Base-by-base conservation (phyloP, 352 stramenopile genomes). In the Pythium volutum region DNA sequence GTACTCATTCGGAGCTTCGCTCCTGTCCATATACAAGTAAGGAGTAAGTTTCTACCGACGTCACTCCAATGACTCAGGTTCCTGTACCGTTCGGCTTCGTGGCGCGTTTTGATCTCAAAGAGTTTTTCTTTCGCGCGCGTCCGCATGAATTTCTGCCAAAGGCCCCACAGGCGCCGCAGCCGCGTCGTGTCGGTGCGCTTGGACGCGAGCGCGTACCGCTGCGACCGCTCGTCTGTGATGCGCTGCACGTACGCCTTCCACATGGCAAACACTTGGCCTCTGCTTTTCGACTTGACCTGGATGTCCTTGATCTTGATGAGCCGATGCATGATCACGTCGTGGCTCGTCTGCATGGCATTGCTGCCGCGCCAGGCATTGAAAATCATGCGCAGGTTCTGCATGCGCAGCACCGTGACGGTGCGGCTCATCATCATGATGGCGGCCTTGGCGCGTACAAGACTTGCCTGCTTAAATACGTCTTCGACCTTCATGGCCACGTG, bases 351-450 rank as follows among this genome's bases (percentile, higher is more conserved):
- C 18, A 77, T 70, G 0, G 71, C 68, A n/a, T 88, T 88, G n/a
- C 73, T 70, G 22, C 85, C 80, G 27, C 86, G 87, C 84, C 84
- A 93, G 3, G 81, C 84, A 1, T 66, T 59, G 41, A 93, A 93
- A 25, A 88, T 77, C 77, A 93, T 89, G n/a, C 81, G 72, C 39
- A 83, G 66, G 36, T 88, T 91, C 42, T 89, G 78, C 34, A 76
- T 74, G 2, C 77, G 75, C 16, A 91, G 55, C 15, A 71, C 36
- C 11, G 70, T 55, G 23, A 89, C 77, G 10, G 80, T 91, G 41
- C 81, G 72, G 25, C 76, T 89, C 80, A 93, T 91, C 80, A 91
- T 90, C 73, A 88, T 84, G 55, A 91, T 91, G 12, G 81, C 80
- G 10, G 80, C 75, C 39, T 87, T 88, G 3, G 81, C 80, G 33